Percentiles rank a stretch among this genome's conserved stretches.
phyloP scores from a whole-genome alignment of 306 rosid species.

The Macrotyloma uniflorum region DNA sequence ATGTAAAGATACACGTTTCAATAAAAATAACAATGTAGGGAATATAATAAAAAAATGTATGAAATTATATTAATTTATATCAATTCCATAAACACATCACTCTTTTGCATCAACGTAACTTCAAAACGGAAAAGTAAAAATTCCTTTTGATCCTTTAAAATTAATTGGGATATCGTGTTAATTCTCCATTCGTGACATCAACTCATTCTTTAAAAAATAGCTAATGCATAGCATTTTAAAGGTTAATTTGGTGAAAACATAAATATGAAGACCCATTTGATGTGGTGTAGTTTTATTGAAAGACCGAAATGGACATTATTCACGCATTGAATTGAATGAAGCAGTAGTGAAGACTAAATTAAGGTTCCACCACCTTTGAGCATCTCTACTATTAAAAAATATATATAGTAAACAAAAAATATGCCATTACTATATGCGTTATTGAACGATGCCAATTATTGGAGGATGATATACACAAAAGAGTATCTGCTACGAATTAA shows the following conservation, averaged over 20 bases:
- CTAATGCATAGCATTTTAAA: background rate
- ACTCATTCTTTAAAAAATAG: background rate
- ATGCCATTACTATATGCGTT: background rate
- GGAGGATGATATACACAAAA: conserved; percentile 32
- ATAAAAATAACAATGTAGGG: no score
- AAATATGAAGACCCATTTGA: background rate
- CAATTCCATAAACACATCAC: no score
- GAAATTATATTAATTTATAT: no score
- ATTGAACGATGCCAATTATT: conserved; percentile 28
- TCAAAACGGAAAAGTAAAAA: background rate
- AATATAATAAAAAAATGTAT: no score
- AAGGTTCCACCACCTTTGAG: background rate
- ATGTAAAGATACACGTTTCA: no score
- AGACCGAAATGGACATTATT: background rate
- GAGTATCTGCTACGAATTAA: conserved; percentile 40
- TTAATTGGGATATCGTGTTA: background rate
- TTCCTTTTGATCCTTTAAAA: background rate
- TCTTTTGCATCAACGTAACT: background rate
- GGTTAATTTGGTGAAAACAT: background rate
- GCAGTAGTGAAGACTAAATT: background rate
- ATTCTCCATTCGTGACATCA: background rate
- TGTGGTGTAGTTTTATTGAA: background rate
- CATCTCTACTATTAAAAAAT: background rate
- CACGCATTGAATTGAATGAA: conserved; percentile 1
- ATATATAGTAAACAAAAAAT: background rate